Evolutionary conservation across 2,329 filamentous ascomycete genomes (phyloP).

Genomic region (Cladosporium sp.): DNA sequence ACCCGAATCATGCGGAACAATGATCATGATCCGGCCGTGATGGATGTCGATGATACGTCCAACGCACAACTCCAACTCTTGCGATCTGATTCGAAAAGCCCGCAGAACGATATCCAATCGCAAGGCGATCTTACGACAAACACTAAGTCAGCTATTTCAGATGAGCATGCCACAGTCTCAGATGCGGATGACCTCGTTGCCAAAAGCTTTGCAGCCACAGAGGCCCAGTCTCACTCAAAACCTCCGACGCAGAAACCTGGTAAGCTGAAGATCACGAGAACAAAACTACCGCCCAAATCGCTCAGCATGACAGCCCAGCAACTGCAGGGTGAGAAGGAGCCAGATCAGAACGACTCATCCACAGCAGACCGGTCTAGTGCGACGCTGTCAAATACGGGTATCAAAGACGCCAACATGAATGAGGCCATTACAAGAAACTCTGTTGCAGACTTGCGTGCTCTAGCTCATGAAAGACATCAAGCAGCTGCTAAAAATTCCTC

Average conservation of each 20-base stretch:
- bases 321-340: not conserved
- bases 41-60: not conserved
- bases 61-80: not conserved
- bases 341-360: not conserved
- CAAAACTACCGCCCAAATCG: not conserved
- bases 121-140: not conserved
- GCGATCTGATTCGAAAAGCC: slow-evolving; percentile 1
- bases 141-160: not conserved
- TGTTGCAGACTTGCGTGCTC: slow-evolving; percentile 10
- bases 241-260: not conserved
- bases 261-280: slow-evolving; percentile 6
- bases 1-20: too few species aligned
- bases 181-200: slow-evolving; percentile 25
- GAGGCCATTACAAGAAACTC: slow-evolving; percentile 1
- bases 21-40: not conserved
- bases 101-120: not conserved
- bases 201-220: slow-evolving; percentile 20
- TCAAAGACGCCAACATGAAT: not conserved
- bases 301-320: not conserved
- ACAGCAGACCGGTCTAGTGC: not conserved
- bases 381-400: too few species aligned
- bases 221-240: not conserved
- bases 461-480: slow-evolving; percentile 1
- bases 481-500: not conserved
- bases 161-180: not conserved